Evolutionary conservation across 495 filamentous ascomycete genomes (phyloP), one percentile per base, ranked within the genome.

Genomic region (Xylaria acuta): DNA sequence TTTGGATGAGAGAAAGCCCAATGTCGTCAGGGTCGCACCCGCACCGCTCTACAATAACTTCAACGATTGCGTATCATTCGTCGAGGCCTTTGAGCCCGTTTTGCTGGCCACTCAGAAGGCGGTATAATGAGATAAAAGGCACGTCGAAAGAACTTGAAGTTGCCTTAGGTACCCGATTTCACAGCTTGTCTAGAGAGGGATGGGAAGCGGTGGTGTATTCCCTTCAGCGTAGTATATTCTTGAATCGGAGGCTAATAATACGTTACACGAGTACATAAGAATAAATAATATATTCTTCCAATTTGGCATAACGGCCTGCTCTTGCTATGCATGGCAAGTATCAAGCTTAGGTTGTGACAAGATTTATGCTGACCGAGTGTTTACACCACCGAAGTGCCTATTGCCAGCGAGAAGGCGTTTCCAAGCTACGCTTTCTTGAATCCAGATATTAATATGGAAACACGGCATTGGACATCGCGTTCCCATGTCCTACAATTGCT

Each of bases 21-120:
- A 97, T 80, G 97, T 99, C 34, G 88, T 99, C 40, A 85, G 96
- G 8, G 92, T 98, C n/a, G 94, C 95, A 22, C 97, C 96, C 1
- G 91, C 93, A 40, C 95, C 96, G 43, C 77, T 98, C 66, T 99
- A 97, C 80, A 98, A 97, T 80, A 90, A 86, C 0, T 98, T 91
- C 79, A 78, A 78, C 64, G 96, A 99, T 75, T 92, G 94, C 22
- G 93, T 90, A 82, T 77, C 84, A 12, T 98, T 98, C 80, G 90
- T 90, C 25, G 81, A 87, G 68, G 88, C 84, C n/a, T 88, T 93
- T 70, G 79, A 78, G n/a, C 67, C 73, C 27, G 91, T 88, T n/a
- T 71, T 91, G 65, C 73, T 81, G 11, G 72, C 77, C 64, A 79
- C 78, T 18, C 74, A 74, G 68, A 75, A 76, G 40, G 47, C 25